Percentiles rank a stretch among this genome's conserved stretches.
phyloP scores from a whole-genome alignment of 2,329 filamentous ascomycete genomes.

The Hortaea werneckii region DNA sequence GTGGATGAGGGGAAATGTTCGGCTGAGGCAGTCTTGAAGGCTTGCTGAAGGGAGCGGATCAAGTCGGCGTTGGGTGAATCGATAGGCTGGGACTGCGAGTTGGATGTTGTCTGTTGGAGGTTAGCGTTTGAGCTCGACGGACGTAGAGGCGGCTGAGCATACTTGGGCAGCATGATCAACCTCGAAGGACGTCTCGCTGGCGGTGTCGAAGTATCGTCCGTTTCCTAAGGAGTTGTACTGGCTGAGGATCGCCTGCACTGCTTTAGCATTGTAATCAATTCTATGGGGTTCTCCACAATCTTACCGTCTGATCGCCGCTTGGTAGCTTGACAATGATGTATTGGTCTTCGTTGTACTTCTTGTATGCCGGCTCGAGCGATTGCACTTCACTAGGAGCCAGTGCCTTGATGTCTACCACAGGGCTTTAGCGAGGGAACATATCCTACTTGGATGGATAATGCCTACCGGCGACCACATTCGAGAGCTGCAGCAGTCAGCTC shows the following conservation, averaged over 20 bases:
- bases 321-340: conserved; percentile 82
- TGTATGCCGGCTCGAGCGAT: conserved; percentile 67
- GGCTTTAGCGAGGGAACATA: conserved; percentile 1
- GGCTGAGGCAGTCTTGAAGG: conserved; percentile 61
- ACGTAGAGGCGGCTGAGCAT: conserved; percentile 8
- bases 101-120: conserved; percentile 60
- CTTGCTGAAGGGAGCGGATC: conserved; percentile 75
- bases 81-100: conserved; percentile 65
- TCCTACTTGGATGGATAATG: background rate
- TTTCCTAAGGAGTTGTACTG: conserved; percentile 71
- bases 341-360: conserved; percentile 95
- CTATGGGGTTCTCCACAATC: conserved; percentile 4
- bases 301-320: conserved; percentile 67
- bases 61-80: conserved; percentile 70
- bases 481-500: conserved; percentile 49
- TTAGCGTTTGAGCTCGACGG: conserved; percentile 1
- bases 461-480: conserved; percentile 78
- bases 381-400: conserved; percentile 63
- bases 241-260: conserved; percentile 61
- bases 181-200: conserved; percentile 75
- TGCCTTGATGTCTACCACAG: conserved; percentile 70
- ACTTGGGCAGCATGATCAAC: conserved; percentile 79
- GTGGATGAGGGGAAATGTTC: conserved; percentile 83
- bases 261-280: conserved; percentile 5
- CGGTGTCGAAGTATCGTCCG: conserved; percentile 81